Percentiles rank a stretch among this genome's conserved stretches.
Conservation (phyloP, 2,329 filamentous ascomycete genomes). For the Microcyclospora pomicola region DNA sequence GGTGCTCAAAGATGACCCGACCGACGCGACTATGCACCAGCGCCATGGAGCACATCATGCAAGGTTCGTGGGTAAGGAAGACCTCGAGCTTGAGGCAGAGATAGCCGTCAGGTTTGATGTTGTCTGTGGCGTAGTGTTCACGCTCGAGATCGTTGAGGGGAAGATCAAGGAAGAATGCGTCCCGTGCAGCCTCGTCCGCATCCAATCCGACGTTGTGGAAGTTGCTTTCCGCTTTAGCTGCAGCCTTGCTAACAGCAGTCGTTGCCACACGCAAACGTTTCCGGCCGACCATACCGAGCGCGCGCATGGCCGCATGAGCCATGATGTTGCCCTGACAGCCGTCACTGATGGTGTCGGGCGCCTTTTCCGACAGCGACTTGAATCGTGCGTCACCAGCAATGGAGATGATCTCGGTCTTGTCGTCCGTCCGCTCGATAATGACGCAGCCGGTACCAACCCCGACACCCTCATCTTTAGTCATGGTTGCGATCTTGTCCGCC, state of each 20-base stretch:
- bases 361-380: conserved; percentile 32
- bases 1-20: conserved; percentile 63
- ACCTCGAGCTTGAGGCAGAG: conserved; percentile 88
- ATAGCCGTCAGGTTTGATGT: conserved; percentile 64
- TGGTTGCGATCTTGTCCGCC: conserved; percentile 46
- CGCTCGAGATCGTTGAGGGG: conserved; percentile 56
- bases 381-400: conserved; percentile 66
- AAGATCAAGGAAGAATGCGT: conserved; percentile 51
- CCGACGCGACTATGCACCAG: conserved; percentile 88
- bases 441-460: conserved; percentile 63
- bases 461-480: conserved; percentile 43
- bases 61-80: conserved; percentile 91
- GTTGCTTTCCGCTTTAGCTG: conserved; percentile 20
- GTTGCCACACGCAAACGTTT: conserved; percentile 32
- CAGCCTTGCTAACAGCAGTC: conserved; percentile 14
- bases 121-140: conserved; percentile 48
- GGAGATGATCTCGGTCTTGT: conserved; percentile 46
- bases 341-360: conserved; percentile 1
- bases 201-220: conserved; percentile 21
- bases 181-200: conserved; percentile 19
- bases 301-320: conserved; percentile 64
- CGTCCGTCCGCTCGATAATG: conserved; percentile 49
- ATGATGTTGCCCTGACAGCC: conserved; percentile 52
- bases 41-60: conserved; percentile 93
- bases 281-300: conserved; percentile 66